Percentiles rank a stretch among this genome's conserved stretches.
These are phyloP conservation scores for Malus orientalis DNA, from an alignment of 306 rosid genomes.

Conservation along the genomic window DNA sequence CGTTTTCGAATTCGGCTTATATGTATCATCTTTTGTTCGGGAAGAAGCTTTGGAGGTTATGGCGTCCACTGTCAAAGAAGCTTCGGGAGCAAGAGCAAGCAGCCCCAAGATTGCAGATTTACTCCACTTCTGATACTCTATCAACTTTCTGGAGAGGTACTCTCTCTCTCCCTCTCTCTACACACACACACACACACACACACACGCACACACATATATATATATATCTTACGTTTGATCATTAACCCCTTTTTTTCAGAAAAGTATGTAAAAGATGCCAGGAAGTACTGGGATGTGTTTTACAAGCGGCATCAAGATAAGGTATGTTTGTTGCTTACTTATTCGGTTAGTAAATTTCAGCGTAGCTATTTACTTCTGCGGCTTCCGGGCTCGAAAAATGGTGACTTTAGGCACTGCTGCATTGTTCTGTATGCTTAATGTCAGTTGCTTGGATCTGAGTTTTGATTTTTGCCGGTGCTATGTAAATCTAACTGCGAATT, in stretches of 20 bases:
- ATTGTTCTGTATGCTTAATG: neutral
- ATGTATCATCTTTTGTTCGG: neutral
- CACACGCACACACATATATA: no score
- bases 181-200: neutral
- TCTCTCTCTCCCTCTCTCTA: neutral
- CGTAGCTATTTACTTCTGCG: neutral
- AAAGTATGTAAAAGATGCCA: conserved; percentile 86
- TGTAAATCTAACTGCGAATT: neutral
- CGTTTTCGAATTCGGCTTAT: neutral
- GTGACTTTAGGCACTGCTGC: neutral
- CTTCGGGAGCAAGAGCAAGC: conserved; percentile 30
- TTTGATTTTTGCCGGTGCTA: neutral
- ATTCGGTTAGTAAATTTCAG: neutral
- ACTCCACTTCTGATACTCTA: conserved; percentile 44
- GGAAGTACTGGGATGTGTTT: conserved; percentile 88
- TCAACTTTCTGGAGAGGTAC: conserved; percentile 86
- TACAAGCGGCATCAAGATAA: conserved; percentile 79
- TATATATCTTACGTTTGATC: neutral
- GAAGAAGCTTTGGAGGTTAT: conserved; percentile 13
- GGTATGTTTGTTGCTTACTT: conserved; percentile 32
- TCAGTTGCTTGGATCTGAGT: neutral
- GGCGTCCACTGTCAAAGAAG: conserved; percentile 36
- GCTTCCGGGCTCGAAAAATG: neutral
- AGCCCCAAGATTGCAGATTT: conserved; percentile 62
- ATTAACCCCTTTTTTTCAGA: conserved; percentile 29